Conservation (phyloP, 805 yeast species). For the Candida insectalens region DNA sequence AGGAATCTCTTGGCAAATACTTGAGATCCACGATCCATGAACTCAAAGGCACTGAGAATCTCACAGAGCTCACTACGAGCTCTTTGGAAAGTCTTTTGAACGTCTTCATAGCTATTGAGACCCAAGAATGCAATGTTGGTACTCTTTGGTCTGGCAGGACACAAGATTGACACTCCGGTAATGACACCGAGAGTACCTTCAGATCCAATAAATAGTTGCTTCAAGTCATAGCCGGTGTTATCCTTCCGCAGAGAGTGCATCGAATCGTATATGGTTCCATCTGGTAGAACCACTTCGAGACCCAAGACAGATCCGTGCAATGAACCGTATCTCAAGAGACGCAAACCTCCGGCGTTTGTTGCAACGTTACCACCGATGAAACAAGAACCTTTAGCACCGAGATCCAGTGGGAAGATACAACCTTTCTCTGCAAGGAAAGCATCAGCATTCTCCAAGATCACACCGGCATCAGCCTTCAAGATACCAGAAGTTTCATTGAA, state of each 20-base stretch:
- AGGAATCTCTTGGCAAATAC: conserved; percentile 52
- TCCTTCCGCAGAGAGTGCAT: conserved; percentile 86
- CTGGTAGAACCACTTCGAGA: conserved; percentile 84
- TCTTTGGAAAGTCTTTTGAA: conserved; percentile 66
- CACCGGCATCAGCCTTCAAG: conserved; percentile 83
- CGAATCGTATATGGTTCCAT: conserved; percentile 73
- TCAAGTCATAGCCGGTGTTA: conserved; percentile 90
- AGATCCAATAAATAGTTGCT: conserved; percentile 86
- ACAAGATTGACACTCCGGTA: conserved; percentile 81
- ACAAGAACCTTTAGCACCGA: conserved; percentile 96
- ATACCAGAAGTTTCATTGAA: conserved; percentile 82
- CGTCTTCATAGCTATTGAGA: conserved; percentile 71
- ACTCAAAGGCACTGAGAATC: conserved; percentile 85
- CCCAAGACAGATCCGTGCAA: conserved; percentile 90
- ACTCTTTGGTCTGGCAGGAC: conserved; percentile 82
- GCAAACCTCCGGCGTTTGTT: conserved; percentile 92
- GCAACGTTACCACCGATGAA: conserved; percentile 94
- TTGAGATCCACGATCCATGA: conserved; percentile 76
- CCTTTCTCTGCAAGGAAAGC: conserved; percentile 68
- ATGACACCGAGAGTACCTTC: conserved; percentile 90
- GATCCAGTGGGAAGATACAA: conserved; percentile 83
- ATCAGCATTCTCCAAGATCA: conserved; percentile 81
- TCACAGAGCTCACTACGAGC: conserved; percentile 78
- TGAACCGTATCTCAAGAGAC: conserved; percentile 82
- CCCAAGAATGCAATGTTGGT: conserved; percentile 86